These are phyloP conservation scores for Blastomyces parvus DNA, from an alignment of 2,329 filamentous ascomycete species.

Conservation along the genomic window DNA sequence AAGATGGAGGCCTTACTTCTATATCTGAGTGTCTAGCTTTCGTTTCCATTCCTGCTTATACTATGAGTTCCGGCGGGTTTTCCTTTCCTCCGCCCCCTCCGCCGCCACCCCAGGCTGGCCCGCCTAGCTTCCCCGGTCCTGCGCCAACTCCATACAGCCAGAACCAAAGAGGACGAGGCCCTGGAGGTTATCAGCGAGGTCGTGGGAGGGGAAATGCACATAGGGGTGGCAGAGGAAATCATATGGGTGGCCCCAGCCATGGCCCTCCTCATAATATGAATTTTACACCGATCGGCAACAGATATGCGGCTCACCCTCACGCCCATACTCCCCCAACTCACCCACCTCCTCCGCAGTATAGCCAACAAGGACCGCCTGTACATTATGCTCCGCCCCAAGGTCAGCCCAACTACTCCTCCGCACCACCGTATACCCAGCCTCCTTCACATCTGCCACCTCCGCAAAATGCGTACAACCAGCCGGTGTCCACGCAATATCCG, in stretches of 20 bases:
- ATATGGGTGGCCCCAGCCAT: conserved; percentile 19
- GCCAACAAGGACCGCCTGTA: conserved; percentile 15
- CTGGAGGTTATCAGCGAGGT: conserved; percentile 9
- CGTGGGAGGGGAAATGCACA: conserved; percentile 25
- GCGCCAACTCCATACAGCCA: conserved; percentile 22
- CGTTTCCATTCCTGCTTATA: conserved; percentile 5
- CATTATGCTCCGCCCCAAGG: conserved; percentile 6
- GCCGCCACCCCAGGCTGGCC: conserved; percentile 27
- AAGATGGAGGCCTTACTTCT: neutral
- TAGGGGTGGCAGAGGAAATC: conserved; percentile 23
- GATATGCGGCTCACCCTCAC: conserved; percentile 11
- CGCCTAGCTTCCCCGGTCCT: conserved; percentile 14
- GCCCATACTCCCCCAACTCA: conserved; percentile 9
- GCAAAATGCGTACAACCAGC: conserved; percentile 18
- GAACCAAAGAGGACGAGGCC: conserved; percentile 21
- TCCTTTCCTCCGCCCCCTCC: conserved; percentile 40
- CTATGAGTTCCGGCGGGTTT: conserved; percentile 36
- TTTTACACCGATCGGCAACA: conserved; percentile 15
- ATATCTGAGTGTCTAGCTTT: neutral
- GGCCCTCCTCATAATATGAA: conserved; percentile 19
- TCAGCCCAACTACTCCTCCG: conserved; percentile 7
- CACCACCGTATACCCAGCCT: conserved; percentile 4
- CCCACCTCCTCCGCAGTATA: conserved; percentile 11
- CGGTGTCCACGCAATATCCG: conserved; percentile 15
- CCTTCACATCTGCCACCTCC: conserved; percentile 17